Conservation (phyloP, 495 filamentous ascomycete species). For the Entonaema liquescens region DNA sequence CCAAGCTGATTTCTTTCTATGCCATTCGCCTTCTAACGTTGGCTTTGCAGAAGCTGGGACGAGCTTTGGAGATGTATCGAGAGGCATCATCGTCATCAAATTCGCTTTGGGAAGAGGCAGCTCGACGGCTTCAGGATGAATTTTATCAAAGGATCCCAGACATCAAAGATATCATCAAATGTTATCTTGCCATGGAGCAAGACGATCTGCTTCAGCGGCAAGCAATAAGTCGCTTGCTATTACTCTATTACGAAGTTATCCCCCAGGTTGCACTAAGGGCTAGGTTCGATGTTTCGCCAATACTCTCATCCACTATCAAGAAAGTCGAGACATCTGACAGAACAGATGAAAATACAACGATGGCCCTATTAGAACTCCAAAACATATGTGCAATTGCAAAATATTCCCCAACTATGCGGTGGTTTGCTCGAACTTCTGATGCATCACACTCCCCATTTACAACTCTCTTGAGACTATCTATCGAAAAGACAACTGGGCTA, state of each 20-base stretch:
- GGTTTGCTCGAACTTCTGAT: slow-evolving; percentile 68
- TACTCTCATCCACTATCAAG: slow-evolving; percentile 71
- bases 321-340: slow-evolving; percentile 33
- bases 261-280: slow-evolving; percentile 82
- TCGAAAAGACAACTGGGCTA: slow-evolving; percentile 53
- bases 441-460: slow-evolving; percentile 69
- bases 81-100: slow-evolving; percentile 53
- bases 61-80: slow-evolving; percentile 63
- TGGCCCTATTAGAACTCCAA: slow-evolving; percentile 74
- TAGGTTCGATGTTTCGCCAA: slow-evolving; percentile 82
- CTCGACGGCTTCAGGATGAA: slow-evolving; percentile 69
- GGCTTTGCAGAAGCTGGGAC: slow-evolving; percentile 79
- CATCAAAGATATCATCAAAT: slow-evolving; percentile 76
- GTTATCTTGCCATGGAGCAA: slow-evolving; percentile 70
- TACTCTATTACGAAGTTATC: slow-evolving; percentile 80
- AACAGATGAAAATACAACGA: slow-evolving; percentile 53
- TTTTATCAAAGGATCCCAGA: slow-evolving; percentile 82
- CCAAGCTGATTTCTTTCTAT: slow-evolving; percentile 81
- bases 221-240: slow-evolving; percentile 74
- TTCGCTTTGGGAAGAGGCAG: slow-evolving; percentile 71
- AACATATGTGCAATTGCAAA: slow-evolving; percentile 79
- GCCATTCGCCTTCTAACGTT: slow-evolving; percentile 78
- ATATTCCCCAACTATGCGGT: slow-evolving; percentile 80
- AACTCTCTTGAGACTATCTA: slow-evolving; percentile 64
- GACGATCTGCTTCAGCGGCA: slow-evolving; percentile 80